phyloP scores from a whole-genome alignment of 2,329 filamentous ascomycete species.

The Penicillium fuscoglaucum region DNA sequence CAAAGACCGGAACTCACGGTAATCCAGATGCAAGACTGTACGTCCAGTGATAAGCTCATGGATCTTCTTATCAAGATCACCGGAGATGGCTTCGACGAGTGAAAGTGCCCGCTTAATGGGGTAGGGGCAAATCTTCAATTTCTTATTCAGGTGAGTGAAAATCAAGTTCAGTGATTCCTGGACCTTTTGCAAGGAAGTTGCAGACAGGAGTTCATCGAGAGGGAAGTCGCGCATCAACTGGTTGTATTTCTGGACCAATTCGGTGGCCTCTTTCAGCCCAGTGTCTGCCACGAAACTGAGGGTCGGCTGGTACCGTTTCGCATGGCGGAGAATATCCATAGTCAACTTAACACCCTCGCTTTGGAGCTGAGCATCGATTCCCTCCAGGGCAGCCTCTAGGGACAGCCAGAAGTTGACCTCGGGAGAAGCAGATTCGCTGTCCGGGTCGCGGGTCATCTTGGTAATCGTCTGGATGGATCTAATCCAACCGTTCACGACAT shows the following conservation, averaged over 20 bases:
- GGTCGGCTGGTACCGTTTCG: constrained; percentile 96
- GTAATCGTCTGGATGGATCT: constrained; percentile 97
- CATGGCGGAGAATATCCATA: constrained; percentile 91
- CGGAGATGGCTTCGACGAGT: constrained; percentile 95
- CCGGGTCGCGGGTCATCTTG: constrained; percentile 83
- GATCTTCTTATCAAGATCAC: constrained; percentile 82
- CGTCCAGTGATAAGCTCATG: constrained; percentile 83
- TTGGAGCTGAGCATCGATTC: constrained; percentile 83
- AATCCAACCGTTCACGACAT: constrained; percentile 96
- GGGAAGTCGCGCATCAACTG: constrained; percentile 98
- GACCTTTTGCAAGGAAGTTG: constrained; percentile 83
- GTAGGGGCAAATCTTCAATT: constrained; percentile 93
- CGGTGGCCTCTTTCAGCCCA: constrained; percentile 90
- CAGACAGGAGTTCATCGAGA: constrained; percentile 88
- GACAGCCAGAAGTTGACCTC: constrained; percentile 99
- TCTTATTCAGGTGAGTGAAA: constrained; percentile 95
- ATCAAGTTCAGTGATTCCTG: constrained; percentile 87
- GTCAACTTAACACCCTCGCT: constrained; percentile 89
- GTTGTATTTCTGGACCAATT: constrained; percentile 97
- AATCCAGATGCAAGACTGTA: constrained; percentile 87
- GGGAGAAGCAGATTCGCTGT: constrained; percentile 79
- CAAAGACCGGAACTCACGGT: constrained; percentile 80
- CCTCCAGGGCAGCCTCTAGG: constrained; percentile 90
- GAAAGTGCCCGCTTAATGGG: constrained; percentile 87
- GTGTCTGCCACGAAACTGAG: constrained; percentile 97